phyloP scores from a whole-genome alignment of 1,139 yeast genomes.

The Yamadazyma dushanensis region DNA sequence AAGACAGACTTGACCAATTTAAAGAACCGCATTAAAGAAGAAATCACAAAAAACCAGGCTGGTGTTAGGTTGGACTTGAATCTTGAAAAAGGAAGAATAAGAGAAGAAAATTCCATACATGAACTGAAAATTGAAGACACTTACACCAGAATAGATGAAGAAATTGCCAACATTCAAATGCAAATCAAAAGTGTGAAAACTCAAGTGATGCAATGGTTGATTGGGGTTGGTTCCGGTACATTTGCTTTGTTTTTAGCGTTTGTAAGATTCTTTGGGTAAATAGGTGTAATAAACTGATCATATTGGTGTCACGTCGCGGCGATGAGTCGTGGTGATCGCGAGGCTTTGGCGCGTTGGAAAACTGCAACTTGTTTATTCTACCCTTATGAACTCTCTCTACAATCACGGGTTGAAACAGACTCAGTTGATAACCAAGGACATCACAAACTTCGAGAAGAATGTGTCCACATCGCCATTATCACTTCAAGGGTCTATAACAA shows the following conservation, averaged over 20 bases:
- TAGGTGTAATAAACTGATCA: background rate
- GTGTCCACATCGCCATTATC: slow-evolving; percentile 72
- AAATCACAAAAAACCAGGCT: slow-evolving; percentile 87
- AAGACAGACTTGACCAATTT: slow-evolving; percentile 84
- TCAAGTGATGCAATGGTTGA: slow-evolving; percentile 96
- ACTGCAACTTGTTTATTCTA: slow-evolving; percentile 1
- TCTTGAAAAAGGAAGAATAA: slow-evolving; percentile 89
- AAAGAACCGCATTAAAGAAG: slow-evolving; percentile 83
- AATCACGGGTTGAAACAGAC: slow-evolving; percentile 90
- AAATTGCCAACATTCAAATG: slow-evolving; percentile 89
- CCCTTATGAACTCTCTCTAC: slow-evolving; percentile 70
- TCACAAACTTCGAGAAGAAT: slow-evolving; percentile 64
- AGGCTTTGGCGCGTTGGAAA: background rate
- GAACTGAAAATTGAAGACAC: slow-evolving; percentile 94
- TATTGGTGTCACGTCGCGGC: background rate
- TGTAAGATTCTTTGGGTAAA: slow-evolving; percentile 72
- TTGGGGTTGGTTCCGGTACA: slow-evolving; percentile 98
- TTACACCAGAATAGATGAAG: slow-evolving; percentile 92
- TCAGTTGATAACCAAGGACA: slow-evolving; percentile 66
- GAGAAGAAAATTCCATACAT: slow-evolving; percentile 90
- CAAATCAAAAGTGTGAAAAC: slow-evolving; percentile 94
- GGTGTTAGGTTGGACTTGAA: slow-evolving; percentile 88
- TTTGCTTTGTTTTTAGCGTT: slow-evolving; percentile 91
- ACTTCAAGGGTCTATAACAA: slow-evolving; percentile 79
- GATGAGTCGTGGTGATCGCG: background rate